Percentiles rank a stretch among this genome's conserved stretches.
Evolutionary conservation across 2,329 filamentous ascomycete genomes (phyloP).

Genomic region (Orbilia blumenaviensis): DNA sequence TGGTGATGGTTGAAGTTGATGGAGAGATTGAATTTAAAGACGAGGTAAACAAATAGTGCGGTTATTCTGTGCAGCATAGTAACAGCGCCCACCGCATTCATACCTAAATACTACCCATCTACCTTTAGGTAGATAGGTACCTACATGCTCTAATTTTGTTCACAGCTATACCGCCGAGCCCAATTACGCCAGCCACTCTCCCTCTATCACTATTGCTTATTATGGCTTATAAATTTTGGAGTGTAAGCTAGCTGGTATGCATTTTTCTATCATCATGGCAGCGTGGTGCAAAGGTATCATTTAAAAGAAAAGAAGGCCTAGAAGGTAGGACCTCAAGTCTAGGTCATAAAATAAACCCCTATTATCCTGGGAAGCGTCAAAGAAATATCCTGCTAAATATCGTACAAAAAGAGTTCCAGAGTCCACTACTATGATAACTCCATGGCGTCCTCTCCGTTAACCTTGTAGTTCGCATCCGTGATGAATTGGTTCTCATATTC

Average conservation of each 20-base stretch:
- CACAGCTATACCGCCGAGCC: no score
- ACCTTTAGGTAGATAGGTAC: no score
- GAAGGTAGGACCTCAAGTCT: neutral
- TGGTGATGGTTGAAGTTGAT: neutral
- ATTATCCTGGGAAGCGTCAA: neutral
- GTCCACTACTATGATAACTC: slow-evolving; percentile 37
- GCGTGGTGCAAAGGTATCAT: slow-evolving; percentile 21
- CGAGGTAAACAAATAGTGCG: slow-evolving; percentile 17
- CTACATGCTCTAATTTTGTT: no score
- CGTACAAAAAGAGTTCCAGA: slow-evolving; percentile 26
- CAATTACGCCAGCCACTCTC: no score
- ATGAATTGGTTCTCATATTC: slow-evolving; percentile 53
- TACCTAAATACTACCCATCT: no score
- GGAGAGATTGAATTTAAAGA: neutral
- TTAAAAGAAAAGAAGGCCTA: neutral
- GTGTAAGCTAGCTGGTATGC: no score
- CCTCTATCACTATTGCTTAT: no score
- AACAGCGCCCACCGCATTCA: neutral
- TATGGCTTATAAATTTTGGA: no score
- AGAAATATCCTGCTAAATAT: slow-evolving; percentile 16
- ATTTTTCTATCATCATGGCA: neutral
- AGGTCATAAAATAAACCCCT: slow-evolving; percentile 1
- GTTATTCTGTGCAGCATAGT: neutral
- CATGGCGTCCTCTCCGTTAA: slow-evolving; percentile 41
- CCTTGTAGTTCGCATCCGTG: slow-evolving; percentile 43